Base-by-base conservation (phyloP, 176 grass and related monocot genomes). In the Areca catechu region DNA sequence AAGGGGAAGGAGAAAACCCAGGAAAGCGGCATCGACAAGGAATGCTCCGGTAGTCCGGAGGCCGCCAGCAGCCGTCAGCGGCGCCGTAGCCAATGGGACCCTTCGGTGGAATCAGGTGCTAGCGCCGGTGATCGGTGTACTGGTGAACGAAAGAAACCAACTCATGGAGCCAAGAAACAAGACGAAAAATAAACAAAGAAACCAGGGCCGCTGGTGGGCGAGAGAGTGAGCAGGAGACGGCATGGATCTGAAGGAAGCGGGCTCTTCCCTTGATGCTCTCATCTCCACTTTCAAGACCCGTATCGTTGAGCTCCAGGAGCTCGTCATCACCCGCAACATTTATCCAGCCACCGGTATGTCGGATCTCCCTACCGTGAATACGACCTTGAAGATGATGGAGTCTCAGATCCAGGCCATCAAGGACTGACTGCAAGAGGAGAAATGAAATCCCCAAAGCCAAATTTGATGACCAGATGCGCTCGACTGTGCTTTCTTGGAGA, bases 261-360 rank as follows among this genome's bases (percentile, higher is more conserved):
- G n/a, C n/a, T n/a, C n/a, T 63, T 78, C 86, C 23, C 83, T 95
- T 55, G 83, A 83, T 9, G 67, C 71, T 29, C 68, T 86, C 27
- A 70, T 79, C 43, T 52, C 80, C 29, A 70, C 80, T 56, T 87
- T 95, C 86, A 63, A 69, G 14, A 74, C 77, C 34, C 80, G 74
- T 34, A 79, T 95, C 54, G 53, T 24, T 48, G 86, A 87, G 66
- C 83, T 95, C 47, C 91, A 87, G 67, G 80, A 87, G 19, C 83
- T 95, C 34, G 83, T 86, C 60, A 66, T 95, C 66, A 86, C 91
- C 58, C 82, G 91, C 74, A 95, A 83, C 80, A 95, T 90, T 86
- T 87, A 74, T 71, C 80, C 86, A 0, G 66, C 86, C 0, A 79
- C 83, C 34, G 74, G 64, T 34, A 51, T 74, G 49, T 75, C 83